Evolutionary conservation across 768 basidiomycete species (phyloP), one percentile per base, ranked within the genome.

Genomic region (Phaffia australis): DNA sequence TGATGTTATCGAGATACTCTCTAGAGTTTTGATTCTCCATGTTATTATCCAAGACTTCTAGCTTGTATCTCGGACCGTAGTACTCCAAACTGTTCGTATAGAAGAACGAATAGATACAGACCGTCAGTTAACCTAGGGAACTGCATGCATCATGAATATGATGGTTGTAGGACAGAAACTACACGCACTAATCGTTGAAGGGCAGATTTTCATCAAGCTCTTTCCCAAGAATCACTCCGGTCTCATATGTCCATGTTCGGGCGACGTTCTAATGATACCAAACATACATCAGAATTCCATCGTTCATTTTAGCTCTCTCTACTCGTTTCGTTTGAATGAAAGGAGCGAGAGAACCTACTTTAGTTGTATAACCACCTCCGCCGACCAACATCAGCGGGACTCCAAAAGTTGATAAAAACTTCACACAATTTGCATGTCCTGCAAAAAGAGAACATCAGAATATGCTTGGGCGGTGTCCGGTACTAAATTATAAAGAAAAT

Each of bases 181-280:
- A 18, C 16, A 70, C 75, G 69, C 50, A 77, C 76, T 75, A 77
- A 70, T 77, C 73, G 61, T 77, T 77, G 57, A 75, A 77, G 1
- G 77, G 77, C 57, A 77, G 61, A 69, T 77, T 73, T 63, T 73
- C 73, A 55, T 73, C 69, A 25, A 88, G 79, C 73, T 92, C 87
- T 55, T 87, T 81, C 1, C 89, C 93, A n/a, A 92, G 82, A 25
- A 90, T 89, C 72, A 93, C 87, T 0, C 91, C 94, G 0, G 95
- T 99, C 76, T 99, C 94, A 78, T 89, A 94, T 35, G 92, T 86
- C 94, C 94, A 99, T 47, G 87, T 84, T 55, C 90, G 82, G 7
- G 90, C 89, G 23, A 97, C 92, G 73, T 99, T 99, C 76, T 93
- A 90, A 50, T 75, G 75, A 42, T 4, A 42, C 35, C 35, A 42